Evolutionary conservation across 2,329 filamentous ascomycete genomes (phyloP).

Genomic region (Ascochyta fabae): DNA sequence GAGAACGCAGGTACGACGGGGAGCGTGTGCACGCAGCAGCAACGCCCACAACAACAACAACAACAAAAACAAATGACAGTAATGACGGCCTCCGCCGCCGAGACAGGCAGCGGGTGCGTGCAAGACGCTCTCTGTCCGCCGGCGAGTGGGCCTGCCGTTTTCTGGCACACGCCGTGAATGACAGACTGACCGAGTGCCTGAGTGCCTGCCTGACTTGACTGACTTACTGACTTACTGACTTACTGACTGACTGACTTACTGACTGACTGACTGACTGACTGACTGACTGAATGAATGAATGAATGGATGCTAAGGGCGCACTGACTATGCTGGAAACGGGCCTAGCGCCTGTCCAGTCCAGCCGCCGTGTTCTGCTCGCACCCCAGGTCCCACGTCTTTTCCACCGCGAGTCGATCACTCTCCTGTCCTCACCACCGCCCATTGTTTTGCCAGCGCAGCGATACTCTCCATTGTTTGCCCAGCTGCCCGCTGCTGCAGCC

Average conservation of each 20-base stretch:
- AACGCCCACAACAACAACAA: conserved; percentile 1
- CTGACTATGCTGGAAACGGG: conserved; percentile 21
- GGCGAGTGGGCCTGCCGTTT: neutral
- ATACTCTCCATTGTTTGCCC: conserved; percentile 23
- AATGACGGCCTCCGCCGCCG: neutral
- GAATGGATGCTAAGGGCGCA: neutral
- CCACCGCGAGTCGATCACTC: conserved; percentile 34
- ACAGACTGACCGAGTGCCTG: neutral
- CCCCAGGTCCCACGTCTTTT: conserved; percentile 27
- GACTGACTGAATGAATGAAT: no score
- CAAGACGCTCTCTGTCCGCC: neutral
- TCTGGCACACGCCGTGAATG: no score
- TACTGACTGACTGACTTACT: no score
- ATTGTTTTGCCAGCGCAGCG: conserved; percentile 30
- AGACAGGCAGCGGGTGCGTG: neutral
- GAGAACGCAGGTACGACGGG: conserved; percentile 21
- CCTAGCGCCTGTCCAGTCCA: conserved; percentile 24
- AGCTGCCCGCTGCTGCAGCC: conserved; percentile 28
- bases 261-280: no score
- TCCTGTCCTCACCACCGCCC: conserved; percentile 29
- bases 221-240: no score
- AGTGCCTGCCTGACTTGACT: neutral
- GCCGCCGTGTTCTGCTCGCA: conserved; percentile 24
- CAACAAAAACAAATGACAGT: neutral
- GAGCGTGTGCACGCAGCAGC: neutral